A percentile compares a stretch with the other conserved stretches of the same genome.
Evolutionary conservation across 169 alveolate genomes (phyloP).

Genomic region (Besnoitia besnoiti): DNA sequence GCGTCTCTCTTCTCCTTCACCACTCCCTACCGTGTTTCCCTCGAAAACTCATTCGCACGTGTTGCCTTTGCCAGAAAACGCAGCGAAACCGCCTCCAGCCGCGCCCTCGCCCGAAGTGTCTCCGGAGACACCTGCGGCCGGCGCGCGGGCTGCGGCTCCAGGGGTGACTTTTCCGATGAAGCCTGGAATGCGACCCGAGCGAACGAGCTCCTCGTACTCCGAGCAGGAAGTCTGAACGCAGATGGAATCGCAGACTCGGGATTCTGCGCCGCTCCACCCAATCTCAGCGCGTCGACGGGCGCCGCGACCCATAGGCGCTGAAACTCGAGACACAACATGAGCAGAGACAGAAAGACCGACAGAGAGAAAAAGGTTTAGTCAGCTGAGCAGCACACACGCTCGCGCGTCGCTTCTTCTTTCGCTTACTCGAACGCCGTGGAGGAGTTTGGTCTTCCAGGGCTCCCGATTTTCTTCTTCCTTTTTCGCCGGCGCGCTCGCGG

Average conservation of each 20-base stretch:
- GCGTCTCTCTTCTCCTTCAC: neutral
- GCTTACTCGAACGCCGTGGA: neutral
- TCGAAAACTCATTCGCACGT: neutral
- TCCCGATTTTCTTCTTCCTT: neutral
- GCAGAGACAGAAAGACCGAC: neutral
- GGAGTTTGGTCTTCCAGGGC: neutral
- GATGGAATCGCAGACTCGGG: neutral
- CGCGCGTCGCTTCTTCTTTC: neutral
- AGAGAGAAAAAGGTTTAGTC: too few relatives aligned
- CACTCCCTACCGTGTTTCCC: neutral
- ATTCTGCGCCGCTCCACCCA: neutral
- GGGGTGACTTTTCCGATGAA: neutral
- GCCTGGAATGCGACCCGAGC: slow-evolving; percentile 14
- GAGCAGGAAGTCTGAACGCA: neutral
- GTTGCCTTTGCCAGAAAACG: neutral
- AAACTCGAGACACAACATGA: too few relatives aligned
- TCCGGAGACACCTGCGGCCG: neutral
- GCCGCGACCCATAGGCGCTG: too few relatives aligned
- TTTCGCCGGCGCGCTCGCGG: neutral
- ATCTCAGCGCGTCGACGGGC: too few relatives aligned
- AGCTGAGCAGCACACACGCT: too few relatives aligned
- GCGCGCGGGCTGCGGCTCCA: neutral
- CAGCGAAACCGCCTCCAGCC: neutral
- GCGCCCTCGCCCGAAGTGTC: neutral
- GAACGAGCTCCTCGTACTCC: slow-evolving; percentile 8